These are phyloP conservation scores for Xerocomus amazonicus DNA, from an alignment of 1,284 basidiomycete species.

Conservation along the genomic window DNA sequence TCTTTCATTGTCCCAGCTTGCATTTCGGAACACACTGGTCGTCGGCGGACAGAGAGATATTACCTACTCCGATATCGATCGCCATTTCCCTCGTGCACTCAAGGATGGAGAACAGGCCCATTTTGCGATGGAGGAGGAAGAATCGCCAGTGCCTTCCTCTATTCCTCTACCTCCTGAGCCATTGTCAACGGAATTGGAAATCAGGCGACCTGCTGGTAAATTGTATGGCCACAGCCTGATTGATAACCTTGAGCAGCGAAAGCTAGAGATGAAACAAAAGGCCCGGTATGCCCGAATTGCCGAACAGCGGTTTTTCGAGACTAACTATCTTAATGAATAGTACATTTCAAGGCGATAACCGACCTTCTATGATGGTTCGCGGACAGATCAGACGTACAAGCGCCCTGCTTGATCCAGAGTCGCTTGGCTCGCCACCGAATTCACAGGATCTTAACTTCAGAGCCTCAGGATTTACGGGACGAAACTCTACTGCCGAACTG, in stretches of 20 bases:
- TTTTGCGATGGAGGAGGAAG: constrained; percentile 42
- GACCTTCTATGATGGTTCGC: constrained; percentile 83
- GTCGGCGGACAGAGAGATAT: constrained; percentile 64
- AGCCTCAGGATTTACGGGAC: constrained; percentile 39
- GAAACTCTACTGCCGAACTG: constrained; percentile 54
- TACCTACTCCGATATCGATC: constrained; percentile 57
- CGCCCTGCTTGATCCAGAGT: constrained; percentile 69
- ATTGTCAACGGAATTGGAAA: constrained; percentile 24
- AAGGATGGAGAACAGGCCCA: constrained; percentile 69
- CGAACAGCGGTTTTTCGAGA: constrained; percentile 9
- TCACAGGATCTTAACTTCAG: constrained; percentile 16
- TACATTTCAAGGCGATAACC: constrained; percentile 69
- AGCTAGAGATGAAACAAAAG: constrained; percentile 69
- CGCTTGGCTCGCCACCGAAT: constrained; percentile 39
- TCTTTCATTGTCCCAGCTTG: constrained; percentile 71
- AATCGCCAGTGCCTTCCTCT: constrained; percentile 36
- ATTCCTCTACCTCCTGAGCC: constrained; percentile 34
- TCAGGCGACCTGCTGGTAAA: constrained; percentile 63
- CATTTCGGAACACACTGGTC: constrained; percentile 71
- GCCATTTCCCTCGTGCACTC: constrained; percentile 57
- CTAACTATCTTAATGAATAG: constrained; percentile 34
- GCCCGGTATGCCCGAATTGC: constrained; percentile 51
- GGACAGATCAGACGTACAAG: constrained; percentile 48
- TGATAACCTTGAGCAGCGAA: constrained; percentile 73
- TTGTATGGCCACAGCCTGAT: constrained; percentile 77